Evolutionary conservation across 2,329 filamentous ascomycete genomes (phyloP).

Genomic region (Pseudogymnoascus sp.): DNA sequence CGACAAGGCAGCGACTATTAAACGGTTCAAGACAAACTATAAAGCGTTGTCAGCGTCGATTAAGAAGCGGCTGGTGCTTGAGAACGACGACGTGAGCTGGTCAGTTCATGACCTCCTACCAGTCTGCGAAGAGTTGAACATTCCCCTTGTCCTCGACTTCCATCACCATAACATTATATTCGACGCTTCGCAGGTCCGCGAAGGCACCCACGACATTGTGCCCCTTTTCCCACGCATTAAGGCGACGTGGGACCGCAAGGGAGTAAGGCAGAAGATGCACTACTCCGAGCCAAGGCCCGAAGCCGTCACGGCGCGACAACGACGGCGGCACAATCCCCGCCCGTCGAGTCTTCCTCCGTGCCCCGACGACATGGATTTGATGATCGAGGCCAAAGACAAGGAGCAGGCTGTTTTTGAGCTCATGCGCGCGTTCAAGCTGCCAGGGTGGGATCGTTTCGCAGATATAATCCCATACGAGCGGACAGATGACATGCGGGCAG

Average conservation of each 20-base stretch:
- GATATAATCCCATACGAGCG: slow-evolving; percentile 71
- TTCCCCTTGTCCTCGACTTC: slow-evolving; percentile 84
- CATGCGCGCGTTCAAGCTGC: slow-evolving; percentile 79
- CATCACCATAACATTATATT: slow-evolving; percentile 96
- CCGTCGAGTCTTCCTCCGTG: slow-evolving; percentile 78
- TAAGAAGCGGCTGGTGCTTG: slow-evolving; percentile 75
- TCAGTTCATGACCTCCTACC: slow-evolving; percentile 86
- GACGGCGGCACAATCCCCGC: slow-evolving; percentile 77
- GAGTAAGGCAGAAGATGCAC: slow-evolving; percentile 92
- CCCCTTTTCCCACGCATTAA: slow-evolving; percentile 66
- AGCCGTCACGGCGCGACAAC: slow-evolving; percentile 69
- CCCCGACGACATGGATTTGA: slow-evolving; percentile 77
- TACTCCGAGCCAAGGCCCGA: slow-evolving; percentile 74
- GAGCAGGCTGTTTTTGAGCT: slow-evolving; percentile 93
- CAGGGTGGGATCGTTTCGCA: slow-evolving; percentile 67
- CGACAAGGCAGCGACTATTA: slow-evolving; percentile 70
- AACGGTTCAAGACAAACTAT: slow-evolving; percentile 73
- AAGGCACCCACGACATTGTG: slow-evolving; percentile 78
- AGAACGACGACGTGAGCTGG: slow-evolving; percentile 93
- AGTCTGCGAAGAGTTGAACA: slow-evolving; percentile 86
- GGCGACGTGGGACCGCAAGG: slow-evolving; percentile 75
- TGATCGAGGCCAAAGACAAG: slow-evolving; percentile 98
- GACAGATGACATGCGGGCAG: slow-evolving; percentile 61
- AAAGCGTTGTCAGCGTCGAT: slow-evolving; percentile 55
- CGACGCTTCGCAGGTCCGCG: slow-evolving; percentile 61